These are phyloP conservation scores for Stereum hirsutum DNA, from an alignment of 1,284 basidiomycete species.

Conservation along the genomic window DNA sequence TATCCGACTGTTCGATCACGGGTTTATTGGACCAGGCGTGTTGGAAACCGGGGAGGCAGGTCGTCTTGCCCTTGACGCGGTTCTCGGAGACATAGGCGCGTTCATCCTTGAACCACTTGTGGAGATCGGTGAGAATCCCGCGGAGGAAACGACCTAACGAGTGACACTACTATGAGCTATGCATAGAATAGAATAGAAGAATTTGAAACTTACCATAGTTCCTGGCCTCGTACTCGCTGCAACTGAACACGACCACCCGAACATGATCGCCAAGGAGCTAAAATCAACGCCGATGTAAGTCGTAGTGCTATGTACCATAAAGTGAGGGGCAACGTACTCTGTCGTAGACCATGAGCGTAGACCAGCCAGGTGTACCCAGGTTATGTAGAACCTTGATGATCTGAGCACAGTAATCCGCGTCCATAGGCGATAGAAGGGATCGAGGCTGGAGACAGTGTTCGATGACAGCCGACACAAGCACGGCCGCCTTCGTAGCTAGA, in stretches of 20 bases:
- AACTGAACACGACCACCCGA: conserved; percentile 81
- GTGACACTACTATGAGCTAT: conserved; percentile 1
- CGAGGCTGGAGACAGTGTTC: conserved; percentile 93
- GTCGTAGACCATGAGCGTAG: conserved; percentile 81
- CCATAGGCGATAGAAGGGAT: conserved; percentile 87
- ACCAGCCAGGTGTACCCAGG: conserved; percentile 82
- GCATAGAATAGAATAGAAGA: conserved; percentile 4
- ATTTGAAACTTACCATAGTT: conserved; percentile 70
- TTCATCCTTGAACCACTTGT: conserved; percentile 71
- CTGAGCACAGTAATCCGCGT: conserved; percentile 90
- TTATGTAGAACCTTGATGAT: conserved; percentile 85
- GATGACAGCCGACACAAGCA: conserved; percentile 57
- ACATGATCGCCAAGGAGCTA: conserved; percentile 80
- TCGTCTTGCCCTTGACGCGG: conserved; percentile 55
- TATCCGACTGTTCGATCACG: conserved; percentile 31
- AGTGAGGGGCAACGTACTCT: conserved; percentile 42
- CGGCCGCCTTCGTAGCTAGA: conserved; percentile 36
- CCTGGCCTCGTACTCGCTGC: conserved; percentile 92
- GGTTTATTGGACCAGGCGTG: conserved; percentile 39
- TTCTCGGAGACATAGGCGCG: conserved; percentile 58
- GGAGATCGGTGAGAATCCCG: conserved; percentile 68
- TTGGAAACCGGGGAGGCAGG: conserved; percentile 60
- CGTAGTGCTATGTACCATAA: background rate
- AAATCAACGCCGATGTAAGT: background rate
- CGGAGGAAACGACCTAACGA: conserved; percentile 72